Base-by-base conservation (phyloP, 768 basidiomycete species). In the Tricholoma terreum region DNA sequence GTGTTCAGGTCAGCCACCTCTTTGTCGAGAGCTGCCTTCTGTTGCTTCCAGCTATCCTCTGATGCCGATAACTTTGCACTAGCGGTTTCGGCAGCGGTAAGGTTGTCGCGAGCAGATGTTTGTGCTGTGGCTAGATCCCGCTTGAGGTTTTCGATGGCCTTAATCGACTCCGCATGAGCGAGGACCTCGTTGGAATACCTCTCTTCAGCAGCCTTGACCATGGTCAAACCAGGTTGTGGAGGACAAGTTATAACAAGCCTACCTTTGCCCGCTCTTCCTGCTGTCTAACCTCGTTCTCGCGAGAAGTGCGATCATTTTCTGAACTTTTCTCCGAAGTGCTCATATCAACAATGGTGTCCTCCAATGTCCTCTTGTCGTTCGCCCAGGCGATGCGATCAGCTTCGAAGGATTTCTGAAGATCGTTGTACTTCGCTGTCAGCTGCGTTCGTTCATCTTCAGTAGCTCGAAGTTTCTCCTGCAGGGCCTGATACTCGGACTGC, bases 161-260 rank as follows among this genome's bases (percentile, higher is more conserved):
- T 92, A 77, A 94, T 88, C 0, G 89, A 81, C 19, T 93, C 92
- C 0, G 93, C 92, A 68, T 95, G 93, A 0, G 89, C 77, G 31
- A 94, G 74, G n/a, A 94, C 82, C 66, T 92, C 92, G 51, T 85
- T 80, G 4, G 86, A 81, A 63, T 94, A 94, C 54, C 86, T 83
- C 52, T 90, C 88, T 66, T 94, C 90, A 5, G 90, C 90, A 61
- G 85, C 80, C 82, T 86, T 60, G 8, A 52, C 33, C 30, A 36
- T 24, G 2, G 17, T 36, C 19, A 51, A 35, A 40, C 43, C 17
- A 57, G 4, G 48, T 33, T 38, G 31, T 36, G 31, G 43, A 22
- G 15, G 6, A 21, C 2, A 34, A 9, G 30, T 17, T 4, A 33
- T 5, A 11, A 22, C 8, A 34, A 40, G 60, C 74, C 21, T 63